phyloP scores from a whole-genome alignment of 179 eudicot genomes.

The Sideroxylon spinosum region DNA sequence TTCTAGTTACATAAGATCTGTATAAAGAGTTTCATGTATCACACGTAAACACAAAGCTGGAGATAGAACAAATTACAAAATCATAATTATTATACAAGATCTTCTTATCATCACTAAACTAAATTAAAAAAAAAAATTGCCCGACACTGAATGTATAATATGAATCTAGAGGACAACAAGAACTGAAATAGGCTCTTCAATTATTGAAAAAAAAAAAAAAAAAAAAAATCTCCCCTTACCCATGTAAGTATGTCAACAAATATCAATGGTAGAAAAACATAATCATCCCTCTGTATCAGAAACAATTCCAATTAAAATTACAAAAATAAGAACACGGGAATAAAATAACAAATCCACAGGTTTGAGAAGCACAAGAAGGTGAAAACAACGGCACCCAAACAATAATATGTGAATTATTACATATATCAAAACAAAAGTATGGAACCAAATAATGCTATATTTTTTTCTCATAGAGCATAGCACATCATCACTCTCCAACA shows the following conservation, averaged over 20 bases:
- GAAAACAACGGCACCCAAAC: not conserved
- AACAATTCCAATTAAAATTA: not conserved
- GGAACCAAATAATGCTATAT: no score
- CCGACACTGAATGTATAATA: not conserved
- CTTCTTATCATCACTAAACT: no score
- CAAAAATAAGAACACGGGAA: not conserved
- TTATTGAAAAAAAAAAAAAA: not conserved
- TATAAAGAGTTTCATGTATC: not conserved
- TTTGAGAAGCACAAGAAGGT: not conserved
- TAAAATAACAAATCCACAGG: not conserved
- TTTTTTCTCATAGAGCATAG: no score
- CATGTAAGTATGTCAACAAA: not conserved
- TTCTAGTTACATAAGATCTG: not conserved
- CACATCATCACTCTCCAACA: no score
- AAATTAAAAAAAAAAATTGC: not conserved
- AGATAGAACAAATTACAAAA: not conserved
- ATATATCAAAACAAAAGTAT: not conserved
- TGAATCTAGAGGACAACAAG: not conserved
- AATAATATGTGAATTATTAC: not conserved
- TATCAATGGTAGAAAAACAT: not conserved
- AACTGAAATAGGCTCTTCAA: not conserved
- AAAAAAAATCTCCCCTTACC: not conserved
- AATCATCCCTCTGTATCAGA: not conserved
- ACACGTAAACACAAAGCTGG: not conserved
- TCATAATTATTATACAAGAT: not conserved